Percentiles rank a stretch among this genome's conserved stretches.
Conservation (phyloP, 2,329 filamentous ascomycete species). For the Graphiopsis chlorocephala region DNA sequence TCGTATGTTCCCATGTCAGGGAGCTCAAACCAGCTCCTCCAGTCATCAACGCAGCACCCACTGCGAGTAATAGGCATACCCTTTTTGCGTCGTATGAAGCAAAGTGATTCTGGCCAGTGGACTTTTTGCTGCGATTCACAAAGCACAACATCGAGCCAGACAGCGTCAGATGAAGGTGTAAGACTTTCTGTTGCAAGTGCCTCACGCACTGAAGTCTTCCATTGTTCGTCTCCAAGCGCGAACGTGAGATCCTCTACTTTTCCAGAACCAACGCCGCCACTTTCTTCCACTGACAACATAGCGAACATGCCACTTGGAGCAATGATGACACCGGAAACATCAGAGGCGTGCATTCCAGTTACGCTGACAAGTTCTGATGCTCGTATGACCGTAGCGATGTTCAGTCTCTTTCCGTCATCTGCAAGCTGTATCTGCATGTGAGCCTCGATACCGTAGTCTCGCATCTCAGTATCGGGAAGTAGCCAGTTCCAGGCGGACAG, state of each 20-base stretch:
- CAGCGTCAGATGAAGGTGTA: background rate
- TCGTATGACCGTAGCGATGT: conserved; percentile 10
- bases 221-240: background rate
- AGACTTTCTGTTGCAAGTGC: conserved; percentile 19
- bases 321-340: background rate
- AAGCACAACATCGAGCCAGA: conserved; percentile 9
- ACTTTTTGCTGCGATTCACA: conserved; percentile 11
- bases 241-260: background rate
- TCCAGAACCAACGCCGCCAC: background rate
- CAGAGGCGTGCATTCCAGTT: background rate
- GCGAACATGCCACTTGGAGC: conserved; percentile 1
- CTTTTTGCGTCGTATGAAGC: conserved; percentile 17
- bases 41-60: conserved; percentile 11
- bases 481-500: conserved; percentile 19
- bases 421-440: conserved; percentile 14
- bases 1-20: conserved; percentile 29
- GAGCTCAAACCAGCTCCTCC: conserved; percentile 27
- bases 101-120: conserved; percentile 27
- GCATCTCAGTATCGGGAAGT: background rate
- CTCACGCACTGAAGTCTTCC: conserved; percentile 16
- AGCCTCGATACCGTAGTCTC: background rate
- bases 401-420: conserved; percentile 15
- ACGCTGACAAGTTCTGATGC: conserved; percentile 7
- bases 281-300: background rate
- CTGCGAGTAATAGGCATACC: no score